Evolutionary conservation across 108 stramenopile species (phyloP), one percentile per base, ranked within the genome.

Genomic region (Cyclotella baltica): DNA sequence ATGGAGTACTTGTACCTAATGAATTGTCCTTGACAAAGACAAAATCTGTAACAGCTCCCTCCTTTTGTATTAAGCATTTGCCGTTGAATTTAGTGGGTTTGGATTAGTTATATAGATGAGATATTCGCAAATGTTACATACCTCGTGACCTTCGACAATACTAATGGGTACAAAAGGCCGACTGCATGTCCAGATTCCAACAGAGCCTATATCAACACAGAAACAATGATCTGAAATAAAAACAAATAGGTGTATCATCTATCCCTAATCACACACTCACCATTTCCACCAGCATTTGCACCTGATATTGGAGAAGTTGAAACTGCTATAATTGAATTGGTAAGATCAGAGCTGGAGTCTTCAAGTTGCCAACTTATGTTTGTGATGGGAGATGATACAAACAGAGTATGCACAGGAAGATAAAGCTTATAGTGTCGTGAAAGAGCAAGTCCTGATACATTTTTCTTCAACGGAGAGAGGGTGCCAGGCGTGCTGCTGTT

Each of bases 291-390:
- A 35, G 91, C 87, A 73, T 83, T 90, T 4, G 88, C 81, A 46
- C 89, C 89, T 35, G 67, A 86, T n/a, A 90, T 80, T 4, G 89
- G 81, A 15, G 88, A 87, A n/a, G 90, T 95, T 48, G 94, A 87
- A 9, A 95, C 94, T 55, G 92, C 94, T 22, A 95, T 74, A 86
- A 92, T 92, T n/a, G 88, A 79, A 36, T 88, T 90, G 36, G 48
- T 43, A 38, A 70, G 83, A 81, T 87, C 88, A 35, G 31, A 16
- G 30, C 47, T 65, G 27, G 62, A 36, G 35, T 25, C 83, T 23
- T 87, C 72, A 27, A 91, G 92, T 66, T 92, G 70, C 94, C 94
- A 95, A 34, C 77, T 52, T 33, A 95, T 65, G 40, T 88, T 78
- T 3, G 91, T 94, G 50, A 94, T 90, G 3, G 93, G 83, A 28